Evolutionary conservation across 176 grass and related monocot genomes (phyloP).

Genomic region (Musa itinerans): DNA sequence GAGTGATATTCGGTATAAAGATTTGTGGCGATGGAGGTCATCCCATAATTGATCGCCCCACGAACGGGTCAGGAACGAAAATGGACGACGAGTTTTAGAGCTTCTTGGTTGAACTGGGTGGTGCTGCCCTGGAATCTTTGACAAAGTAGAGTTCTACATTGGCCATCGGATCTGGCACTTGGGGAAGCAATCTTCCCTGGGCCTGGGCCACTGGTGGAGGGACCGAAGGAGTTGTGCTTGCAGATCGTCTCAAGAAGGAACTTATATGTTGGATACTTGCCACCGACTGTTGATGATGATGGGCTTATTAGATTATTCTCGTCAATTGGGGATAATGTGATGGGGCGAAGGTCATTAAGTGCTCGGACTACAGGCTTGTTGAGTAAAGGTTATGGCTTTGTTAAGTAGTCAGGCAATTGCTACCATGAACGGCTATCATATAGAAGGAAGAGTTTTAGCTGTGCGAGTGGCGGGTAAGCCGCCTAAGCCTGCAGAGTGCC

Average conservation of each 20-base stretch:
- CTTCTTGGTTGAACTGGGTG: constrained; percentile 86
- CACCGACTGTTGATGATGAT: constrained; percentile 75
- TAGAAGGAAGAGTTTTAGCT: constrained; percentile 72
- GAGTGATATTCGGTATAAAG: constrained; percentile 75
- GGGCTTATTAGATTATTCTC: constrained; percentile 64
- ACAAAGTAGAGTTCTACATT: constrained; percentile 39
- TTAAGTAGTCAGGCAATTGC: constrained; percentile 78
- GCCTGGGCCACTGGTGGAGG: constrained; percentile 5
- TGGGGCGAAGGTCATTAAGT: constrained; percentile 90
- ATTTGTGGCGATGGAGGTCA: constrained; percentile 95
- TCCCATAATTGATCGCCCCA: constrained; percentile 86
- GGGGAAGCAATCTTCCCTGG: constrained; percentile 27
- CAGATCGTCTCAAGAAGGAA: constrained; percentile 54
- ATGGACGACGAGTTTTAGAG: constrained; percentile 99
- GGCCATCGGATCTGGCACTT: constrained; percentile 17
- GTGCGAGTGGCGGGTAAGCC: constrained; percentile 75
- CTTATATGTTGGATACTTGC: constrained; percentile 85
- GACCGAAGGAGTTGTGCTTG: constrained; percentile 5
- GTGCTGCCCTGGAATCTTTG: constrained; percentile 60
- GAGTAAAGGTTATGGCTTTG: constrained; percentile 96
- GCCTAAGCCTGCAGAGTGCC: constrained; percentile 26
- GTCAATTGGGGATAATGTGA: constrained; percentile 68
- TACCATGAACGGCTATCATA: constrained; percentile 75
- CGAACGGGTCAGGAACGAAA: constrained; percentile 78
- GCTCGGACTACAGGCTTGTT: constrained; percentile 51